Conservation (phyloP, 2,329 filamentous ascomycete species). For the Arthroderma sp. region DNA sequence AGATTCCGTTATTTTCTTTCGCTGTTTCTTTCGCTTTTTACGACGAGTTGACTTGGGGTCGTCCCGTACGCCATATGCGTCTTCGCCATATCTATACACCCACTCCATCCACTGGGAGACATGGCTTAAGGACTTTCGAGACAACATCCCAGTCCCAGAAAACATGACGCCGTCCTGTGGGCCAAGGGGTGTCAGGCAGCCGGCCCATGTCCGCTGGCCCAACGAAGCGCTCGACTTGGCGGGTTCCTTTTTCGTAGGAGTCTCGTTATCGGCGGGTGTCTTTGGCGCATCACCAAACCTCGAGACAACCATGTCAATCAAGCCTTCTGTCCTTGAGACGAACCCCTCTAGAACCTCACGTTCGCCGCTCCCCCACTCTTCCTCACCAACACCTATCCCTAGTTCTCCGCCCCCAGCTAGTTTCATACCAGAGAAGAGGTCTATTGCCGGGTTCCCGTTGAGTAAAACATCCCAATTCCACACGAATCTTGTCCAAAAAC, state of each 20-base stretch:
- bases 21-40: constrained; percentile 20
- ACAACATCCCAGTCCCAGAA: constrained; percentile 63
- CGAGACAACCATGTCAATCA: constrained; percentile 78
- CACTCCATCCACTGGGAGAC: constrained; percentile 80
- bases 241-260: constrained; percentile 18
- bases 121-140: constrained; percentile 56
- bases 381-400: constrained; percentile 87
- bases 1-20: background rate
- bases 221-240: constrained; percentile 7
- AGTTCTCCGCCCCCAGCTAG: constrained; percentile 82
- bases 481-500: constrained; percentile 66
- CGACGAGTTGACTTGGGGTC: constrained; percentile 58
- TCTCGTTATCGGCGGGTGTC: constrained; percentile 15
- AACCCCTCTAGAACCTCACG: constrained; percentile 88
- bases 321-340: constrained; percentile 62
- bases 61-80: constrained; percentile 73
- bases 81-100: constrained; percentile 69
- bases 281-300: constrained; percentile 57
- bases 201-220: constrained; percentile 50
- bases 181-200: constrained; percentile 53
- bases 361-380: constrained; percentile 87
- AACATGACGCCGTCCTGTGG: constrained; percentile 78
- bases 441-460: constrained; percentile 73
- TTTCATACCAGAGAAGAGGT: constrained; percentile 72
- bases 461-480: constrained; percentile 74